Evolutionary conservation across 2,329 filamentous ascomycete species (phyloP), one percentile per base, ranked within the genome.

Genomic region (Verticillium nubilum): DNA sequence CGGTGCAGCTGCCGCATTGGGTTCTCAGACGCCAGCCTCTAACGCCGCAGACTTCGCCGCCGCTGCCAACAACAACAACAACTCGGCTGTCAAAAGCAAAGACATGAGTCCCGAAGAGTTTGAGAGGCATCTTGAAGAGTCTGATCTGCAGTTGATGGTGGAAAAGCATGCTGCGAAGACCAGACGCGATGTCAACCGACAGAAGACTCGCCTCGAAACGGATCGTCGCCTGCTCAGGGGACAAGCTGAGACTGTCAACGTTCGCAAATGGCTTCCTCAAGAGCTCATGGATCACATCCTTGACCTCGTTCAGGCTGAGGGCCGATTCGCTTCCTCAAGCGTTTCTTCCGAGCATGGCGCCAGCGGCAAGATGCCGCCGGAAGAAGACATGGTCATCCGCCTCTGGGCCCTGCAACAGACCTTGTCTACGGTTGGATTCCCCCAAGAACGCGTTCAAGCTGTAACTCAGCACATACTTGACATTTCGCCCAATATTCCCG

Each of bases 101-200:
- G 77, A 83, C 28, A 75, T 94, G 64, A 91, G 86, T 55, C 89
- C 94, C 1, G 94, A 97, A 70, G 91, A 98, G 72, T 89, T 97
- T 57, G 95, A 97, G 70, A 87, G 80, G 63, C 91, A 96, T 68
- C 83, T 98, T 17, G 92, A 97, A 71, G 89, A 92, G 67, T 89
- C 92, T n/a, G 92, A 96, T 67, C 79, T 99, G 37, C 93, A 98
- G 72, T 76, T 91, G 25, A 77, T 97, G 5, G 88, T 98, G 17
- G 94, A 98, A 63, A 95, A 92, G 69, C 79, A 94, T 73, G 88
- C 88, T 0, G 77, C 84, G 47, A 97, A 94, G 73, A 88, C 89
- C 62, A 89, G 88, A 66, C 87, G 88, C 67, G 93, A 97, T 74
- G 87, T 89, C 17, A 79, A 84, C 63, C 88, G 94, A 23, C 91